Evolutionary conservation across 495 filamentous ascomycete species (phyloP).

Genomic region (Talaromyces wortmannii): DNA sequence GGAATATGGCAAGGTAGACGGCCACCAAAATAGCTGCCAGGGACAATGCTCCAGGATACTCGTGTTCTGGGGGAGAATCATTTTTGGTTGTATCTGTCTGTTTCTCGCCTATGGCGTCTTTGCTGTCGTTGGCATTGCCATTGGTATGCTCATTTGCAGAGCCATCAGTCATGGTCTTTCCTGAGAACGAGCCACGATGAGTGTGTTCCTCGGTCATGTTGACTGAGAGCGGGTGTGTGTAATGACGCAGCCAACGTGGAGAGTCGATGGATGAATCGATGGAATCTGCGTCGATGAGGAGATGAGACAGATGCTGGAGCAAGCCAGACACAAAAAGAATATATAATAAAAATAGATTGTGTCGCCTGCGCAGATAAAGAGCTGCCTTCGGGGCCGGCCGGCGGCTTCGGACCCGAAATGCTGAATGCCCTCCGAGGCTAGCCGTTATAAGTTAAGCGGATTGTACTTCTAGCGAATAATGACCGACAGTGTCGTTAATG

Average conservation of each 20-base stretch:
- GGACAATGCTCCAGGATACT: constrained; percentile 10
- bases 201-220: neutral
- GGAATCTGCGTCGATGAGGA: neutral
- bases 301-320: too few species aligned
- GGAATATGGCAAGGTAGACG: constrained; percentile 25
- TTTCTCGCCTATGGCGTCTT: neutral
- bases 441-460: too few species aligned
- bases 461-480: too few species aligned
- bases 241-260: too few species aligned
- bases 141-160: neutral
- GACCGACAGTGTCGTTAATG: too few species aligned
- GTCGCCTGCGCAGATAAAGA: too few species aligned
- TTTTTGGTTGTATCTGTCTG: neutral
- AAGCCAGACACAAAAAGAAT: too few species aligned
- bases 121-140: neutral
- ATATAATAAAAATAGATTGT: neutral
- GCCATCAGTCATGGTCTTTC: neutral
- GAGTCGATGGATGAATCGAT: neutral
- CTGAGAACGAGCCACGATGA: neutral
- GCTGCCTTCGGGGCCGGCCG: neutral
- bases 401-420: neutral
- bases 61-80: constrained; percentile 5
- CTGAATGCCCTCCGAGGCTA: neutral
- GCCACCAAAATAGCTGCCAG: constrained; percentile 16
- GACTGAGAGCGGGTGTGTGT: neutral